A percentile compares a stretch with the other conserved stretches of the same genome.
phyloP scores from a whole-genome alignment of 2,329 filamentous ascomycete genomes.

The Aspergillus hiratsukae region DNA sequence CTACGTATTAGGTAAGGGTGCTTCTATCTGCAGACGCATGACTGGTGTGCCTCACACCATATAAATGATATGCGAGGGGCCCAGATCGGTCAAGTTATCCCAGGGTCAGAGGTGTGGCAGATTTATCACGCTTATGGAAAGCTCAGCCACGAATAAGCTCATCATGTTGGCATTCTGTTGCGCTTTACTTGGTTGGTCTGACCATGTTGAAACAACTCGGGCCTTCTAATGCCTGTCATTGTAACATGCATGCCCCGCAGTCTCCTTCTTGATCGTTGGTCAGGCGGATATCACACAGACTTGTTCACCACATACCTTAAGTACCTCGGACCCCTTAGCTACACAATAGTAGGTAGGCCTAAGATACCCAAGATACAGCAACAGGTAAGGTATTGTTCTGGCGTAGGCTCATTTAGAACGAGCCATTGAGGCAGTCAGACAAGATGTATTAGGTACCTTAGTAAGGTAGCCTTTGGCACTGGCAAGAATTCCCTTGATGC shows the following conservation, averaged over 20 bases:
- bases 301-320: not conserved
- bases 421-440: not conserved
- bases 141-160: not conserved
- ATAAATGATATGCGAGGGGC: constrained; percentile 1
- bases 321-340: not conserved
- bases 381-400: not conserved
- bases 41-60: not conserved
- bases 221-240: not conserved
- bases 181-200: not conserved
- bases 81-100: constrained; percentile 1
- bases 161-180: not conserved
- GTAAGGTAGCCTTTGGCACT: not conserved
- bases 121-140: not conserved
- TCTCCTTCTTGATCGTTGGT: not conserved
- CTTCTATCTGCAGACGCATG: not conserved
- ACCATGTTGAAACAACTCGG: not conserved
- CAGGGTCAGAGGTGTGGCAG: not conserved
- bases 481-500: not conserved
- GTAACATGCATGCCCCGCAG: not conserved
- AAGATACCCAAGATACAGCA: not conserved
- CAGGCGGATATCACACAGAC: not conserved
- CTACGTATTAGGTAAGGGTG: not conserved
- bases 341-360: not conserved
- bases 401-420: not conserved
- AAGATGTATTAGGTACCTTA: too few relatives aligned